Conservation (phyloP, 306 rosid species). For the Cucurbita ficifolia region DNA sequence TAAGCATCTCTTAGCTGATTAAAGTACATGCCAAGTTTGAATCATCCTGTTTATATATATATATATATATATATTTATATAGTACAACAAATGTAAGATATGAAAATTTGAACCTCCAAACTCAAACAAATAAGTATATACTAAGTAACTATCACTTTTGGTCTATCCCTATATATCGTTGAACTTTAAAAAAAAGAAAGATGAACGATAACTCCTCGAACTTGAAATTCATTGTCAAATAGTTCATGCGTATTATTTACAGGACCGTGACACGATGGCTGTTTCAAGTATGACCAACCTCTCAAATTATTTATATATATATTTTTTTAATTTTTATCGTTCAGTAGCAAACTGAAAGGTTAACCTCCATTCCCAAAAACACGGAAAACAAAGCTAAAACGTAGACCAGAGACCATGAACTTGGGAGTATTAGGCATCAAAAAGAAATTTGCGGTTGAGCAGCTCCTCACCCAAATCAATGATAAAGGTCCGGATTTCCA, state of each 20-base stretch:
- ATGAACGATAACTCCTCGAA: background rate
- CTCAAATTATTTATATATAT: background rate
- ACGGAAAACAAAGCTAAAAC: background rate
- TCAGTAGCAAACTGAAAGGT: background rate
- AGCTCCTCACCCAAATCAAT: conserved; percentile 17
- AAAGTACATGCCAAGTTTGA: no score
- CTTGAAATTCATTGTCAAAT: background rate
- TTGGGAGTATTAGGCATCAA: conserved; percentile 15
- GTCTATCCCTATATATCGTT: no score
- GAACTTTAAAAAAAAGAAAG: background rate
- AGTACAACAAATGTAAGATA: no score
- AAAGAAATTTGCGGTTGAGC: conserved; percentile 4
- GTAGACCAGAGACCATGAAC: background rate
- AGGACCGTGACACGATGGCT: no score
- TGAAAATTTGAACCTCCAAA: no score
- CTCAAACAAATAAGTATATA: no score
- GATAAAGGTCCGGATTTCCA: conserved; percentile 79
- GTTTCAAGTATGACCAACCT: no score
- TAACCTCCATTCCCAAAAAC: background rate
- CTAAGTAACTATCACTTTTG: no score
- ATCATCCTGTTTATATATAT: no score
- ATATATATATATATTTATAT: no score
- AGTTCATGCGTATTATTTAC: background rate
- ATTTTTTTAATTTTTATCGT: no score
- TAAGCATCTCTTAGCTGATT: no score